Base-by-base conservation (phyloP, 345 rosid species). In the Brassica rapa region DNA sequence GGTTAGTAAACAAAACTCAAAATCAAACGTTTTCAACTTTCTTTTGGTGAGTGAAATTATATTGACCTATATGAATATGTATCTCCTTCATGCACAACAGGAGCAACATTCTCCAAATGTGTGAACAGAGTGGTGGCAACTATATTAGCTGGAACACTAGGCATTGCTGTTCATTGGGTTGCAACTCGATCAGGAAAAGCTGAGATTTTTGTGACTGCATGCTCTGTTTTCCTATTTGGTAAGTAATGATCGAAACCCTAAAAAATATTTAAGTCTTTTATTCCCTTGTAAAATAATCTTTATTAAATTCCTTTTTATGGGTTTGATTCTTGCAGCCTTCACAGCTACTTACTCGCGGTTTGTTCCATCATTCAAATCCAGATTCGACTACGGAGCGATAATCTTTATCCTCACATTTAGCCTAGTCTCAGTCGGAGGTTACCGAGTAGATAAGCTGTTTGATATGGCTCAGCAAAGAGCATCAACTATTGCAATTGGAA, bases 351-450 rank as follows among this genome's bases (percentile, higher is more conserved):
- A 88, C 80, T 88, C 93, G 15, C 84, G 96, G 78, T 91, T 93
- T 74, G 84, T 93, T 1, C 98, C 98, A 29, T 67, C 87, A 0
- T 76, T 91, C 10, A 91, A 88, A 84, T 86, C 93, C 11, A 80
- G 87, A 39, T 93, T 88, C 62, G 98, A 91, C 62, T 93, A 91
- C 10, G 98, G 96, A 7, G 88, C 89, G 6, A 5, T 84, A 85
- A 93, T 93, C 78, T 93, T 91, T 81, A 87, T 93, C 73, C 90
- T 93, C 16, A 91, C 98, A 61, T 93, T 89, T 79, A 91, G 91
- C 77, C 81, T 91, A 6, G 86, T 91, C 24, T 84, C 93, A 8
- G 88, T 91, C 30, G 88, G 93, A 0, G 90, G 94, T 2, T 91
- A 88, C 68, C 81, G 92, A 1, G 88, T 85, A 56, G 91, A 87